Percentiles rank a stretch among this genome's conserved stretches.
Evolutionary conservation across 495 filamentous ascomycete genomes (phyloP).

Genomic region (Annulohypoxylon stygium): DNA sequence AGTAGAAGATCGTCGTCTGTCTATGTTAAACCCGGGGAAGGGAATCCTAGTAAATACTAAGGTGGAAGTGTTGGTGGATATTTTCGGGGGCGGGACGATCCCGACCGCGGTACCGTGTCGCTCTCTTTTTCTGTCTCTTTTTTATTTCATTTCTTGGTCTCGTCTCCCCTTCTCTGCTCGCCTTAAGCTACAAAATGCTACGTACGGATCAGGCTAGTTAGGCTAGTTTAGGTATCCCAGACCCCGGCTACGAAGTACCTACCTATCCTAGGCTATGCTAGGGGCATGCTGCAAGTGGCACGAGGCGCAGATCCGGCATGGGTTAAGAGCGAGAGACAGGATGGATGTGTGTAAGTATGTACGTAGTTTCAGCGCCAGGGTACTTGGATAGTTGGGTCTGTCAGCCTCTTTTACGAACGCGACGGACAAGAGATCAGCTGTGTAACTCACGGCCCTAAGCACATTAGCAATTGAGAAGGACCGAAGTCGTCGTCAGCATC

Average conservation of each 20-base stretch:
- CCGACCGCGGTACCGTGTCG: slow-evolving; percentile 37
- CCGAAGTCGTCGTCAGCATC: slow-evolving; percentile 42
- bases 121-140: slow-evolving; percentile 2
- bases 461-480: slow-evolving; percentile 30
- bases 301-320: slow-evolving; percentile 44
- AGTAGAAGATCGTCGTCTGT: slow-evolving; percentile 37
- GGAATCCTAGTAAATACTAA: slow-evolving; percentile 39
- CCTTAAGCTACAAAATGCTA: slow-evolving; percentile 35
- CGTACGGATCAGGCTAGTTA: slow-evolving; percentile 37
- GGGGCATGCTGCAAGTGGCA: slow-evolving; percentile 41
- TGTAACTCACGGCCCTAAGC: slow-evolving; percentile 17
- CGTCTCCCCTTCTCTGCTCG: slow-evolving; percentile 6
- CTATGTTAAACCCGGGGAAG: slow-evolving; percentile 47
- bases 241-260: slow-evolving; percentile 37
- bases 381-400: slow-evolving; percentile 4
- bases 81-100: slow-evolving; percentile 43
- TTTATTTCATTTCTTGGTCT: slow-evolving; percentile 1
- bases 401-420: slow-evolving; percentile 14
- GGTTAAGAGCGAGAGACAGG: slow-evolving; percentile 7
- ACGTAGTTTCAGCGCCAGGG: not conserved
- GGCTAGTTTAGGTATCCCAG: slow-evolving; percentile 34
- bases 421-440: slow-evolving; percentile 10
- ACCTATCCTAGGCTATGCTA: slow-evolving; percentile 42
- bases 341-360: not conserved
- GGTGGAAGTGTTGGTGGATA: slow-evolving; percentile 27